Base-by-base conservation (phyloP, 306 rosid species). In the Leucaena leucocephala region DNA sequence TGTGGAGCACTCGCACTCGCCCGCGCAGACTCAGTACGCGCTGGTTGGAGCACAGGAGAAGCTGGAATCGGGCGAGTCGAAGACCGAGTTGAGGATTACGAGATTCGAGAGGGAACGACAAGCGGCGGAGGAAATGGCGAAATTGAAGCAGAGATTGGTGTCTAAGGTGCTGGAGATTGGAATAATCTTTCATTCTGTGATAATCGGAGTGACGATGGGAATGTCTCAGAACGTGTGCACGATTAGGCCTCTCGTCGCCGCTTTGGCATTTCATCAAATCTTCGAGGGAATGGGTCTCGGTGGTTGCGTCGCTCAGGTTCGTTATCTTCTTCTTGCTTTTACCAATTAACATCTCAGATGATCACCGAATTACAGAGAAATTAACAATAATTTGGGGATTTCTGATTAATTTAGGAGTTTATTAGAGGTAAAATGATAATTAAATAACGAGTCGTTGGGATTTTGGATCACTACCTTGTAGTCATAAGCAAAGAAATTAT, bases 251-350 rank as follows among this genome's bases (percentile, higher is more conserved):
- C 84, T 94, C 12, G 97, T 94, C 11, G 89, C 91, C 4, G 97
- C 97, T 57, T 86, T 94, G 69, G 89, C 98, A 3, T 94, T 94
- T 81, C 98, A 94, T 76, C 98, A 94, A 76, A 91, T 94, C 1
- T 94, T 92, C 49, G 97, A 94, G 81, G 98, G 98, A 33, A 85
- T 94, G 97, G 98, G 97, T 9, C 97, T 94, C 0, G 97, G 98
- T 17, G 98, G 97, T 9, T 92, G 97, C 82, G 96, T 94, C 59
- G 97, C 98, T 76, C 98, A 92, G 98, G 97, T 48, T 1, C 22
- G 21, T 45, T 10, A 16, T 50, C 21, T 16, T 49, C 42, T 40
- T 40, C 21, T 21, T 21, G 64, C 64, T 49, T 14, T 58, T 46
- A 3, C 50, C 4, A 3, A 58, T 11, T 34, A 22, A 3, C 6